phyloP scores from a whole-genome alignment of 2,329 filamentous ascomycete genomes.

The Sporothrix pallida region DNA sequence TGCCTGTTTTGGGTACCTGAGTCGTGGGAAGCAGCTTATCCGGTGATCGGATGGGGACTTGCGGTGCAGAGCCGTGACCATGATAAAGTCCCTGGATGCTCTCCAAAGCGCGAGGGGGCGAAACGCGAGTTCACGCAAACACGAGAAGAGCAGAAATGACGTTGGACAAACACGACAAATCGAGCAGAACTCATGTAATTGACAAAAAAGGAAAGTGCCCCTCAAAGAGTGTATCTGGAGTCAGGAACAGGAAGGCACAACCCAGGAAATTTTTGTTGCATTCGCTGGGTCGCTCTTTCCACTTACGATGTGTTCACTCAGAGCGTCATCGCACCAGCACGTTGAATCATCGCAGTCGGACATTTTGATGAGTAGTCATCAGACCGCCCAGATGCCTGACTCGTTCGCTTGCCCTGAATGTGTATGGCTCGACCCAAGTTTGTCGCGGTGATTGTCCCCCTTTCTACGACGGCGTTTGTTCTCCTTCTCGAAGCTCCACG shows the following conservation, averaged over 20 bases:
- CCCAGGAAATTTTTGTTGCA: neutral
- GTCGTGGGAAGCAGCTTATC: conserved; percentile 19
- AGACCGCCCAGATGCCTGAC: neutral
- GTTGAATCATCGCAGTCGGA: conserved; percentile 6
- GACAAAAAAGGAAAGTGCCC: neutral
- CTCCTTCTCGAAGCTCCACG: conserved; percentile 20
- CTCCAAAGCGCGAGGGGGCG: conserved; percentile 8
- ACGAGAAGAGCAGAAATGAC: no score
- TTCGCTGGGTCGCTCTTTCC: neutral
- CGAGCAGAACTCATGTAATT: neutral
- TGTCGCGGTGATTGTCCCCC: no score
- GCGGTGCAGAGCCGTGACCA: neutral
- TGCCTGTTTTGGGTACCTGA: conserved; percentile 4
- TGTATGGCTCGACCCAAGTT: neutral
- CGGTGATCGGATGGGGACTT: neutral
- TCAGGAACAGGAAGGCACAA: neutral
- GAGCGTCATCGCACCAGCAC: neutral
- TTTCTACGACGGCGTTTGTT: neutral
- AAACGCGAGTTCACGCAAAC: neutral
- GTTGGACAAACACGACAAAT: neutral
- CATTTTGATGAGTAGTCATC: neutral
- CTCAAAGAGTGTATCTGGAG: no score
- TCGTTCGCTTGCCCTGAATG: neutral
- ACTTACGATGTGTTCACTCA: neutral
- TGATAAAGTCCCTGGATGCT: neutral